A percentile compares a stretch with the other conserved stretches of the same genome.
phyloP scores from a whole-genome alignment of 2,329 filamentous ascomycete genomes.

The Xylariaceae sp. region DNA sequence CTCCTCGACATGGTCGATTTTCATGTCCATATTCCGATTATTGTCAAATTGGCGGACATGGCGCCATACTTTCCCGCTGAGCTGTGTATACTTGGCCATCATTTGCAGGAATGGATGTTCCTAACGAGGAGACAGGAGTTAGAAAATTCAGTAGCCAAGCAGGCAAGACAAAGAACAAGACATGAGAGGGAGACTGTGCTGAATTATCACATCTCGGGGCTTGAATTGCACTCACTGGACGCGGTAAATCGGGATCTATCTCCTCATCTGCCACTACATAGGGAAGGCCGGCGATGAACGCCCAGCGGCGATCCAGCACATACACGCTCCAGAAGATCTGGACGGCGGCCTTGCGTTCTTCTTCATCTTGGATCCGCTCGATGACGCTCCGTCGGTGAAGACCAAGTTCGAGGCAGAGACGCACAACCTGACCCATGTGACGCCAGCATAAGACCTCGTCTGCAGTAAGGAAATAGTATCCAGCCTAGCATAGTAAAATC shows the following conservation, averaged over 20 bases:
- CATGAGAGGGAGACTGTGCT: neutral
- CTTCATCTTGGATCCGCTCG: slow-evolving; percentile 60
- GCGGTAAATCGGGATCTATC: slow-evolving; percentile 72
- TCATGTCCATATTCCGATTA: slow-evolving; percentile 56
- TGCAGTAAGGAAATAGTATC: slow-evolving; percentile 78
- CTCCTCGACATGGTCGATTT: slow-evolving; percentile 69
- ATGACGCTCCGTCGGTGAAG: slow-evolving; percentile 76
- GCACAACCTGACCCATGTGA: slow-evolving; percentile 74
- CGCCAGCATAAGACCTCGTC: slow-evolving; percentile 85
- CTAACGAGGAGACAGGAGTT: slow-evolving; percentile 29
- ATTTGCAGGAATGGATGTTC: slow-evolving; percentile 67
- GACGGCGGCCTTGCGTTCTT: slow-evolving; percentile 62
- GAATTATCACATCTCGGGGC: neutral
- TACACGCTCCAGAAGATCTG: slow-evolving; percentile 84
- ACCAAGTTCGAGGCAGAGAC: slow-evolving; percentile 75
- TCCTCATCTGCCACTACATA: slow-evolving; percentile 82
- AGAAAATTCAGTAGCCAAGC: slow-evolving; percentile 10
- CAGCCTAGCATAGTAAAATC: slow-evolving; percentile 36
- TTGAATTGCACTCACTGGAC: slow-evolving; percentile 56
- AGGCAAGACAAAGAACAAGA: neutral
- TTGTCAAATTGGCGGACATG: slow-evolving; percentile 66
- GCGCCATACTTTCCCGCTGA: slow-evolving; percentile 82
- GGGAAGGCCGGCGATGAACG: slow-evolving; percentile 81
- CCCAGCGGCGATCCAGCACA: slow-evolving; percentile 80
- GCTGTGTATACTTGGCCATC: slow-evolving; percentile 79